Base-by-base conservation (phyloP, 371 early-diverging fungal genomes). In the Dichotomocladium elegans region DNA sequence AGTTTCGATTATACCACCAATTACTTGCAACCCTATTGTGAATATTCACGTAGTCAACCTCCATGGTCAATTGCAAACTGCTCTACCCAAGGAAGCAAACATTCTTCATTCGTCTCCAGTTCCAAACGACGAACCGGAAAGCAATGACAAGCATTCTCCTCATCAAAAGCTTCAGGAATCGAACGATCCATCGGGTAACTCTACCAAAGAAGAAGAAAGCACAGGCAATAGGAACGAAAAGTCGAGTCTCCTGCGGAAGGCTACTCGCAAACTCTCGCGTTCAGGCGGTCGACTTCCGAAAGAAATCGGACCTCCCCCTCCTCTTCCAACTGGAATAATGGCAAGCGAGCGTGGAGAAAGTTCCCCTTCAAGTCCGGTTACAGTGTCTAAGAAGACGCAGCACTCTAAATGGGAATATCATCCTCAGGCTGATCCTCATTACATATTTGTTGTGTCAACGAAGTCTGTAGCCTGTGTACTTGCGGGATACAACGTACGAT, bases 341-440 rank as follows among this genome's bases (percentile, higher is more conserved):
- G n/a, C n/a, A n/a, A n/a, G n/a, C n/a, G n/a, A n/a, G n/a, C n/a
- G n/a, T n/a, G 34, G 40, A 34, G 26, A 34, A 7, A 12, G 19
- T 2, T 34, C 52, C 17, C 52, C 52, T 41, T 7, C 34, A 22
- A 37, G 2, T 37, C 37, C 8, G 17, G 9, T 30, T 2, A 5
- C 14, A 24, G 11, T 43, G 30, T 19, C 17, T 41, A 51, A 28
- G 42, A 40, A 41, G 0, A 41, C 2, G 17, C n/a, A 1, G 41
- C 30, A 41, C 7, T 56, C 30, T 8, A 37, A 28, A 33, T 49
- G 50, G 56, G 72, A 75, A 22, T 67, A 72, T 19, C 54, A 58
- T 15, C 54, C 51, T 2, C 73, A 72, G 49, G 53, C 62, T 2
- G 37, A 65, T 27, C 77, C 77, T 12, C 77, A 77, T 44, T 57